phyloP scores from a whole-genome alignment of 2,329 filamentous ascomycete species.

The Peltaster fructicola region DNA sequence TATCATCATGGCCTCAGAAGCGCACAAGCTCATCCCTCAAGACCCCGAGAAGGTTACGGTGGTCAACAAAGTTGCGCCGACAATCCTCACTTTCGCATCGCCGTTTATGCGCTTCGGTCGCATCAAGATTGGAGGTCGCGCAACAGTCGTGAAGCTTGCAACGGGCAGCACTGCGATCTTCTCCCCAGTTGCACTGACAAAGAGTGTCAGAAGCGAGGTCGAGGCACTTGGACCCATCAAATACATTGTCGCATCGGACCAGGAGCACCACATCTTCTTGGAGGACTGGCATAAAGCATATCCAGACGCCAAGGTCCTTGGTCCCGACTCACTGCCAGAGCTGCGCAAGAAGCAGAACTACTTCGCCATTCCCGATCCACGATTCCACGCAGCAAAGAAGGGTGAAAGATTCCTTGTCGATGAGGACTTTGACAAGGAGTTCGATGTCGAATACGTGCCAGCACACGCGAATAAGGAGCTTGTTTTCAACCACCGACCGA shows the following conservation, averaged over 20 bases:
- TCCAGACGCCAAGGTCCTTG: slow-evolving; percentile 63
- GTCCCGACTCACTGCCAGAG: slow-evolving; percentile 64
- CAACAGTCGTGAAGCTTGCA: slow-evolving; percentile 66
- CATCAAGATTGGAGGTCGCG: slow-evolving; percentile 71
- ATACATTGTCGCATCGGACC: slow-evolving; percentile 76
- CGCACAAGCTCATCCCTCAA: slow-evolving; percentile 24
- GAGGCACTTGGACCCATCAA: slow-evolving; percentile 46
- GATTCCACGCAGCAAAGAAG: slow-evolving; percentile 31
- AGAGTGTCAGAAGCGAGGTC: slow-evolving; percentile 47
- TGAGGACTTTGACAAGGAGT: slow-evolving; percentile 70
- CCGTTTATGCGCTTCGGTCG: slow-evolving; percentile 70
- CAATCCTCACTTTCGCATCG: slow-evolving; percentile 59
- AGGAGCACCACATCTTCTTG: slow-evolving; percentile 90
- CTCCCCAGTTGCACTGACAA: slow-evolving; percentile 74
- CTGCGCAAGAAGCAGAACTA: slow-evolving; percentile 43
- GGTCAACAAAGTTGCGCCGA: slow-evolving; percentile 66
- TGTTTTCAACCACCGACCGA: slow-evolving; percentile 69
- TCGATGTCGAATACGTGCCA: slow-evolving; percentile 67
- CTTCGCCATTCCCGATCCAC: slow-evolving; percentile 23
- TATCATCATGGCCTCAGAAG: slow-evolving; percentile 17
- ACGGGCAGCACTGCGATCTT: slow-evolving; percentile 72
- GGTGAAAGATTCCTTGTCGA: slow-evolving; percentile 34
- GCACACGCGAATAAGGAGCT: slow-evolving; percentile 72
- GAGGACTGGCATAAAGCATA: slow-evolving; percentile 67
- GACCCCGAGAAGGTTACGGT: slow-evolving; percentile 77